Evolutionary conservation across 345 rosid species (phyloP), one percentile per base, ranked within the genome.

Genomic region (Zanthoxylum bungeanum): DNA sequence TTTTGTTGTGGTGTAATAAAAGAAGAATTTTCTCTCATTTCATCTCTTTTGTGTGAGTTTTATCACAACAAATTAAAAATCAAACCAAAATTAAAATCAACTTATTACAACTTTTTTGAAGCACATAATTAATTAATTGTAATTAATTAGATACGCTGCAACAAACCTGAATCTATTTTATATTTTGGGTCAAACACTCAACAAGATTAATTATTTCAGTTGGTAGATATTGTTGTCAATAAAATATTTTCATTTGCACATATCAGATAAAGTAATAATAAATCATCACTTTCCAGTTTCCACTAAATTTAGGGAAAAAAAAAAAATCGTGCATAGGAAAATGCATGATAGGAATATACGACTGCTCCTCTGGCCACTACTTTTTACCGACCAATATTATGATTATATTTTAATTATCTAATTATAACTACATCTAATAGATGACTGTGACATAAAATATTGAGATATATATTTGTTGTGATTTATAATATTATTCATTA

Each of bases 161-260:
- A n/a, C 37, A 49, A 50, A 30, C 46, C 51, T 33, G 40, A 51
- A 31, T 49, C n/a, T 22, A 21, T 30, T 21, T 51, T n/a, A n/a
- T n/a, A 16, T 51, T 4, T 42, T 44, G 2, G 25, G 72, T 69
- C 72, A 69, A 56, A 69, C 73, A 57, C 55, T 69, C 27, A 69
- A 57, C 42, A 40, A 10, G 51, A 30, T 42, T 40, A 19, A 39
- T 25, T 22, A 7, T 30, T 58, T 58, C 47, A 53, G 40, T 66
- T 50, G 60, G 71, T 36, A 22, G 36, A 61, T 37, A 39, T 62
- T 24, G 44, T 11, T 39, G n/a, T 39, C 50, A 62, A 12, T 40
- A 34, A 62, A 12, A 25, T 39, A 62, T 24, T 34, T 0, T n/a
- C n/a, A n/a, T n/a, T n/a, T n/a, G n/a, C n/a, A n/a, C n/a, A n/a